Evolutionary conservation across 1,284 basidiomycete genomes (phyloP).

Genomic region (Sanghuangporus sanghuang): DNA sequence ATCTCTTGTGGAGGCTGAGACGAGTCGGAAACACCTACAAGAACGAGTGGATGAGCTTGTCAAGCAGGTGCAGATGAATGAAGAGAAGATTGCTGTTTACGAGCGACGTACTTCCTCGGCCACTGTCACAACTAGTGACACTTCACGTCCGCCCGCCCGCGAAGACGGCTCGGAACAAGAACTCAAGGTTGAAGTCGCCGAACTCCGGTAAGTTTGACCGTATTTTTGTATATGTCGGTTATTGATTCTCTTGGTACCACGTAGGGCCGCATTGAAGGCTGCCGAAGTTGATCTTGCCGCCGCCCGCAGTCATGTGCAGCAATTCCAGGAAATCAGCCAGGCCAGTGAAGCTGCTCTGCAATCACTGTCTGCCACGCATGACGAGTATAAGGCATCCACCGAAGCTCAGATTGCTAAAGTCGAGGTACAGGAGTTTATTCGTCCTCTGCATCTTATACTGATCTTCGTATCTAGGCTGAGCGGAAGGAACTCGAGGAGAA

Average conservation of each 20-base stretch:
- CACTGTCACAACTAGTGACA: constrained; percentile 22
- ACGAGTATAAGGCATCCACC: constrained; percentile 70
- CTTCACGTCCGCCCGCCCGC: constrained; percentile 29
- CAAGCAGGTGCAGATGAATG: constrained; percentile 68
- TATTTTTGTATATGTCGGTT: neutral
- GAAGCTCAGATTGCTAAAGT: constrained; percentile 61
- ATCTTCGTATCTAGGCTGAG: constrained; percentile 49
- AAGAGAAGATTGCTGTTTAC: constrained; percentile 83
- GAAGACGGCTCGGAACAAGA: constrained; percentile 67
- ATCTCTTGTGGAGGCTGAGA: constrained; percentile 68
- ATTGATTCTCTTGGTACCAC: neutral
- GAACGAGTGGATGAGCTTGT: constrained; percentile 69
- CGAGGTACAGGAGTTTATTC: constrained; percentile 43
- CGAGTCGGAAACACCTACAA: constrained; percentile 77
- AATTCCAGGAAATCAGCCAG: constrained; percentile 80
- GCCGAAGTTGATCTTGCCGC: constrained; percentile 69
- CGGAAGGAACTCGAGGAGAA: constrained; percentile 60
- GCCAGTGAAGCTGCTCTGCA: constrained; percentile 76
- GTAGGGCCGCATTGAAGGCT: constrained; percentile 67
- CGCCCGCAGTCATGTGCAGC: constrained; percentile 68
- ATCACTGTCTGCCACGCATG: constrained; percentile 65
- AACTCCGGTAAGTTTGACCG: constrained; percentile 56
- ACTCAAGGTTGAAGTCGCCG: constrained; percentile 80
- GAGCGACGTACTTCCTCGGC: constrained; percentile 54
- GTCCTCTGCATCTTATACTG: neutral